Conservation (phyloP, 2,329 filamentous ascomycete species). For the Ophiostoma sp. region DNA sequence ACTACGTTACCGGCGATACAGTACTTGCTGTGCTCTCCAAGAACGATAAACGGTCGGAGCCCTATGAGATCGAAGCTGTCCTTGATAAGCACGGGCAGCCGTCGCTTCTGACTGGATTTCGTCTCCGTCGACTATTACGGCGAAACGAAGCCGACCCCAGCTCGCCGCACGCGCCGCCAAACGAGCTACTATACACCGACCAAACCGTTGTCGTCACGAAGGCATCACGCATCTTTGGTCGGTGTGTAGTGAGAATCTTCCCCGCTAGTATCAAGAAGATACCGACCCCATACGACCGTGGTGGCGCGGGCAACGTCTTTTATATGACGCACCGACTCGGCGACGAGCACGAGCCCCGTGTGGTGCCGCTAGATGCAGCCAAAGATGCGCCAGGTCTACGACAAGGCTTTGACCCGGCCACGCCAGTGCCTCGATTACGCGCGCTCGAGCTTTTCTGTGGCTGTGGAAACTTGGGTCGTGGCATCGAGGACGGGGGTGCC, state of each 20-base stretch:
- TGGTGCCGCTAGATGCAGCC: background rate
- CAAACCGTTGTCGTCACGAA: constrained; percentile 39
- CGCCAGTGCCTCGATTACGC: constrained; percentile 44
- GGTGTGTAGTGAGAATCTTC: constrained; percentile 63
- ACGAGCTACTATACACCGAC: constrained; percentile 61
- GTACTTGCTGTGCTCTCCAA: constrained; percentile 50
- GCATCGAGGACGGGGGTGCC: constrained; percentile 69
- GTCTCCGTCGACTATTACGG: constrained; percentile 56
- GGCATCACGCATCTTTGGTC: constrained; percentile 48
- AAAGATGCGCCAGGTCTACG: constrained; percentile 39
- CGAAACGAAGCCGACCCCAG: constrained; percentile 44
- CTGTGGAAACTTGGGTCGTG: constrained; percentile 73
- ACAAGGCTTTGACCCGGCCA: constrained; percentile 57
- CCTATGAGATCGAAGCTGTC: constrained; percentile 56
- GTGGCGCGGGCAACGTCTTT: constrained; percentile 67
- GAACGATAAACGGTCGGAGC: constrained; percentile 50
- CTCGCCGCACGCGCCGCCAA: constrained; percentile 43
- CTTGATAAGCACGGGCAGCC: constrained; percentile 27
- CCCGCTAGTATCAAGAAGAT: constrained; percentile 44
- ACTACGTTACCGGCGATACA: constrained; percentile 58
- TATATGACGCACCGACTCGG: constrained; percentile 50
- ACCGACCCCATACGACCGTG: constrained; percentile 62
- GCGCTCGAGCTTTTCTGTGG: constrained; percentile 77
- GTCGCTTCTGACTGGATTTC: constrained; percentile 32
- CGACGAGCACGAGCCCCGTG: background rate